Base-by-base conservation (phyloP, 805 yeast species). In the Kazachstania martiniae region DNA sequence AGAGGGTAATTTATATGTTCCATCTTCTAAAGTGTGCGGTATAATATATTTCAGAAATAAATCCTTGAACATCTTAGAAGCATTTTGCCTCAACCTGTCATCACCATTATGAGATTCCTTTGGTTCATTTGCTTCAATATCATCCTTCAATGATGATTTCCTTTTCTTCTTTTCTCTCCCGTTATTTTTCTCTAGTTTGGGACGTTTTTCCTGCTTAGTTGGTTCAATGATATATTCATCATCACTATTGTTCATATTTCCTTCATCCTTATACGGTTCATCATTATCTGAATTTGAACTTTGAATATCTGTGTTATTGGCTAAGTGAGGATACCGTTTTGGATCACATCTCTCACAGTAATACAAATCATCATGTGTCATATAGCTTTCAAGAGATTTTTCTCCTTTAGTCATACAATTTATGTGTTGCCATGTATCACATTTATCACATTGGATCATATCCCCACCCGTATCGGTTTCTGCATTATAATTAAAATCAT, bases 361-460 rank as follows among this genome's bases (percentile, higher is more conserved):
- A 47, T 78, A 77, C 9, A 46, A 40, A 8, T 66, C 57, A 3
- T 81, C 79, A 1, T 67, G 50, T 19, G 46, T 48, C 19, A 44
- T 23, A 23, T 39, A 27, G 8, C 35, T n/a, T 6, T 38, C 34
- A 21, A 50, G 56, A 15, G 44, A 48, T n/a, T 45, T 45, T 8
- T 48, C 42, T 4, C 58, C 49, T 5, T 54, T 47, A 17, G 77
- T 66, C 70, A 77, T 63, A 52, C 87, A 79, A 34, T 49, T 57
- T 21, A 70, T 68, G 47, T 79, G 87, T 48, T 79, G 86, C 86
- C 86, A 79, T 2, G 84, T 70, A 28, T 64, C 53, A 48, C 87
- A 79, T 6, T 55, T 43, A 18, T 74, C 83, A 54, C 87, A 79
- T 44, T 73, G 74, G 18, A 77, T 67, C 80, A 77, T 75, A 9